Percentiles rank a stretch among this genome's conserved stretches.
Conservation (phyloP, 1,139 yeast species). For the Candida glucosophila region DNA sequence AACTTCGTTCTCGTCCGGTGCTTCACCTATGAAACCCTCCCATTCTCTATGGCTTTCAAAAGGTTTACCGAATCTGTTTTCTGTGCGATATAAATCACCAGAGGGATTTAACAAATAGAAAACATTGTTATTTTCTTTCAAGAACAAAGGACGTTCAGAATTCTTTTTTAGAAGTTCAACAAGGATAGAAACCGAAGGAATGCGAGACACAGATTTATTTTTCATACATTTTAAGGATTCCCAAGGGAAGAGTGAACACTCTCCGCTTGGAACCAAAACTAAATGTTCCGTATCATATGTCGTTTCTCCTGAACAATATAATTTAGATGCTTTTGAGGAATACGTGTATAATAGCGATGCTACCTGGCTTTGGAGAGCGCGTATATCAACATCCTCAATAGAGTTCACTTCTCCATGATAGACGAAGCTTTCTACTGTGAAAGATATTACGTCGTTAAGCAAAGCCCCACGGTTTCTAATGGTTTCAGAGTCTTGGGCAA, state of each 20-base stretch:
- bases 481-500: slow-evolving; percentile 10
- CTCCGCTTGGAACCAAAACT: slow-evolving; percentile 59
- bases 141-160: slow-evolving; percentile 2
- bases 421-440: slow-evolving; percentile 49
- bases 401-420: slow-evolving; percentile 60
- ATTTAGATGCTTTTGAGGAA: slow-evolving; percentile 3
- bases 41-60: slow-evolving; percentile 39
- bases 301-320: no score
- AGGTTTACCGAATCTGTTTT: slow-evolving; percentile 42
- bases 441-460: slow-evolving; percentile 54
- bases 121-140: slow-evolving; percentile 14
- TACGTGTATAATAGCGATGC: slow-evolving; percentile 21
- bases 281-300: no score
- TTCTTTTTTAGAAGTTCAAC: slow-evolving; percentile 25
- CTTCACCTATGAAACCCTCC: slow-evolving; percentile 43
- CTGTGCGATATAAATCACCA: slow-evolving; percentile 66
- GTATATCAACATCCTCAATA: slow-evolving; percentile 55
- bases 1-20: slow-evolving; percentile 48
- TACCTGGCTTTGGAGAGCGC: slow-evolving; percentile 29
- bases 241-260: slow-evolving; percentile 75
- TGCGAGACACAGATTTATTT: slow-evolving; percentile 54
- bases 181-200: slow-evolving; percentile 59
- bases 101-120: slow-evolving; percentile 73
- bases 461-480: neutral
- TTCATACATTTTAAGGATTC: slow-evolving; percentile 61